phyloP scores from a whole-genome alignment of 2,329 filamentous ascomycete genomes.

The Clarireedia sp. region DNA sequence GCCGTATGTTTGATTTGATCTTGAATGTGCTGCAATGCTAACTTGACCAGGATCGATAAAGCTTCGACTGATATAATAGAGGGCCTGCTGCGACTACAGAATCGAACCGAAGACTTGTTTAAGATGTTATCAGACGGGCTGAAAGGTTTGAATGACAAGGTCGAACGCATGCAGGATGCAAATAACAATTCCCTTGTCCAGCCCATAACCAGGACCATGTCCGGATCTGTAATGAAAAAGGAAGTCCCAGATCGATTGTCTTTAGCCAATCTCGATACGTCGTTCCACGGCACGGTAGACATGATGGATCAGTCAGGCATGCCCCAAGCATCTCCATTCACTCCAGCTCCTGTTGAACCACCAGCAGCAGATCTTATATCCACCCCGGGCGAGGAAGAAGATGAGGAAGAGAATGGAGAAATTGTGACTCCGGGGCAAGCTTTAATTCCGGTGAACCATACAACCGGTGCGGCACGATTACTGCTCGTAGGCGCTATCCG shows the following conservation, averaged over 20 bases:
- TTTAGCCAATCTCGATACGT: too few species aligned
- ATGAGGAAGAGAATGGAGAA: constrained; percentile 35
- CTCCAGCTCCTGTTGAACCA: not conserved
- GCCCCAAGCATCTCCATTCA: not conserved
- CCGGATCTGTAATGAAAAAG: too few species aligned
- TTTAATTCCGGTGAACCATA: constrained; percentile 76
- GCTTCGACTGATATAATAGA: constrained; percentile 53
- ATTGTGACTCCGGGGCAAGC: constrained; percentile 51
- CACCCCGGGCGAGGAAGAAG: constrained; percentile 15
- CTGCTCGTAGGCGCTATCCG: constrained; percentile 64
- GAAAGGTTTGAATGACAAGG: constrained; percentile 10
- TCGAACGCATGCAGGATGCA: not conserved
- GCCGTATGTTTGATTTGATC: constrained; percentile 58
- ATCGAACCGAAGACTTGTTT: not conserved
- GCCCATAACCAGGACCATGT: not conserved
- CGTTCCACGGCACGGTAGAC: too few species aligned
- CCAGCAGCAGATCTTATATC: not conserved
- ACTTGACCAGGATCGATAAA: constrained; percentile 41
- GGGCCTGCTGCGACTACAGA: constrained; percentile 26
- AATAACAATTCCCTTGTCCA: not conserved
- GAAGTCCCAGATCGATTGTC: too few species aligned
- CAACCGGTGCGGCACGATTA: constrained; percentile 78
- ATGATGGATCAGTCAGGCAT: not conserved
- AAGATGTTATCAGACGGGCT: constrained; percentile 10
- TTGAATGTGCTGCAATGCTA: constrained; percentile 12